These are phyloP conservation scores for Luffa acutangula DNA, from an alignment of 306 rosid species.

Conservation along the genomic window DNA sequence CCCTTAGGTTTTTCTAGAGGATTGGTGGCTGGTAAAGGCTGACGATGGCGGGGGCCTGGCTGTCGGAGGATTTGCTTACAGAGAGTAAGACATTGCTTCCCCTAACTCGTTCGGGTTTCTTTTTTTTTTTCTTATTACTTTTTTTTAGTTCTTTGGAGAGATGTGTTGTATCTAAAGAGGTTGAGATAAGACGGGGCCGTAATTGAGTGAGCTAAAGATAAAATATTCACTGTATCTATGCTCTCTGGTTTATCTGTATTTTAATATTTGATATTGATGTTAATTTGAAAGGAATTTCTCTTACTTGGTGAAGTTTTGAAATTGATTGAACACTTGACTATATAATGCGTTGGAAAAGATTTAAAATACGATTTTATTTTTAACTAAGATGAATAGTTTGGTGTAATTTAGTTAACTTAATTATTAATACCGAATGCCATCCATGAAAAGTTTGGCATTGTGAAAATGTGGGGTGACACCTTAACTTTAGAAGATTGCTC, in stretches of 20 bases:
- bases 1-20: conserved; percentile 19
- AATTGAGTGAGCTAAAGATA: not conserved
- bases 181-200: not conserved
- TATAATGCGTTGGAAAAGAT: not conserved
- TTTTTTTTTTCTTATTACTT: not conserved
- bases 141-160: not conserved
- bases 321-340: not conserved
- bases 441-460: not conserved
- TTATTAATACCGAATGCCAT: not conserved
- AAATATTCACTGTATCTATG: not conserved
- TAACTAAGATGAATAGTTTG: not conserved
- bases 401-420: not conserved
- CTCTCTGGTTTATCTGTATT: not conserved
- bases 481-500: not conserved
- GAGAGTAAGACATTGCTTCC: conserved; percentile 18
- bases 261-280: not conserved
- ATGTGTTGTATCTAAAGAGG: not conserved
- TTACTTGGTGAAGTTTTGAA: not conserved
- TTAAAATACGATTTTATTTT: not conserved
- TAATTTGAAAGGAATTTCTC: not conserved
- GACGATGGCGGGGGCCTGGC: conserved; percentile 19
- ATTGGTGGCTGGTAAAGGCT: conserved; percentile 38
- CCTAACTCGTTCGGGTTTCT: not conserved
- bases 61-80: conserved; percentile 25
- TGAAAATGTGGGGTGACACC: not conserved